Evolutionary conservation across 305 asterid species (phyloP).

Genomic region (Fraxinus latifolia): DNA sequence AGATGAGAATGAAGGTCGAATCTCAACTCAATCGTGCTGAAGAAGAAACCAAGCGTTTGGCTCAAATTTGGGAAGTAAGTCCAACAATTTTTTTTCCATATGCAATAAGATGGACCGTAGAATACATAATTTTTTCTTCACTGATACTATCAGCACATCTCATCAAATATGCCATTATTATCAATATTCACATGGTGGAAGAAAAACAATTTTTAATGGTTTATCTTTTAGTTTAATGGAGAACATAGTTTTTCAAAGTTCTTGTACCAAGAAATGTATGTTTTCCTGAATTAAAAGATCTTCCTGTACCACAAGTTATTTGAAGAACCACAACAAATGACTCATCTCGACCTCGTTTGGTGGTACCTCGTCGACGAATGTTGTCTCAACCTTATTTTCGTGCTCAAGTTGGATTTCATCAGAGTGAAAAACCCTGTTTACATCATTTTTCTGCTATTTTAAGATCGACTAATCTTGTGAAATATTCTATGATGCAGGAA

Average conservation of each 20-base stretch:
- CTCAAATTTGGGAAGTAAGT: constrained; percentile 74
- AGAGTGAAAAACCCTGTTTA: background rate
- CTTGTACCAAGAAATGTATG: too few species aligned
- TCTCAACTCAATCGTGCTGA: constrained; percentile 72
- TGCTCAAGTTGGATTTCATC: background rate
- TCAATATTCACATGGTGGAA: background rate
- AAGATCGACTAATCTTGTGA: background rate
- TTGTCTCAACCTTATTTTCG: background rate
- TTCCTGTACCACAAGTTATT: too few species aligned
- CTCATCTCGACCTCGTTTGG: background rate
- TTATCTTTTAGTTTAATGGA: too few species aligned
- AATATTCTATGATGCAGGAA: constrained; percentile 38
- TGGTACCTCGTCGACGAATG: background rate
- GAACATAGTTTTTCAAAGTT: too few species aligned
- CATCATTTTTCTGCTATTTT: background rate
- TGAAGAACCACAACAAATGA: background rate
- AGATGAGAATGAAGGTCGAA: constrained; percentile 61
- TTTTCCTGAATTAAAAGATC: too few species aligned
- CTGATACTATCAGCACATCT: background rate
- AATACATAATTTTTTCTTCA: background rate
- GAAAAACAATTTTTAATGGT: background rate
- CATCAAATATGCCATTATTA: background rate
- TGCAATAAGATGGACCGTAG: background rate
- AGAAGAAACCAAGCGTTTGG: constrained; percentile 62
- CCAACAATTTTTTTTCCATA: background rate